Conservation (phyloP, 371 early-diverging fungal species). For the Umbelopsis sp. region DNA sequence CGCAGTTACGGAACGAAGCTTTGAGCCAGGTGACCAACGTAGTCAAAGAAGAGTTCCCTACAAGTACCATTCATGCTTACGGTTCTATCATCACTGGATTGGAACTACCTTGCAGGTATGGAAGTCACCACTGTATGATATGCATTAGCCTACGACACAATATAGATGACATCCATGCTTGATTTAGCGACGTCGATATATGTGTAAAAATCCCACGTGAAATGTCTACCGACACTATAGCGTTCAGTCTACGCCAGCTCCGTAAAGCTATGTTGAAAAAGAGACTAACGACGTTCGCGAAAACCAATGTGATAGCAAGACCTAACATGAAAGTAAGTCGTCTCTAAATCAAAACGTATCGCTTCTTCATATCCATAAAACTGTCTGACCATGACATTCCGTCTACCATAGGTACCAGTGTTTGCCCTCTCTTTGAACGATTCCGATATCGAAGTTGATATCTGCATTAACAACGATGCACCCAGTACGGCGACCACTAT, state of each 20-base stretch:
- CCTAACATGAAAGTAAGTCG: background rate
- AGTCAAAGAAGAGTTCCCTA: background rate
- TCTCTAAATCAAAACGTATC: too few relatives aligned
- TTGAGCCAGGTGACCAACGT: background rate
- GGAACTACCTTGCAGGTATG: constrained; percentile 2
- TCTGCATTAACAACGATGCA: background rate
- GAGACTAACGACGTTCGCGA: background rate
- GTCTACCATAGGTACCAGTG: background rate
- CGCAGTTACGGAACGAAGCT: background rate
- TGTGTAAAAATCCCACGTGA: background rate
- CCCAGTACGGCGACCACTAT: background rate
- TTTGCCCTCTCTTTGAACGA: background rate
- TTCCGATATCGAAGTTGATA: background rate
- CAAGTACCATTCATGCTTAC: background rate
- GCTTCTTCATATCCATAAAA: too few relatives aligned
- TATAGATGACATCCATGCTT: background rate
- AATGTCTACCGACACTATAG: background rate
- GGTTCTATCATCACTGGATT: background rate
- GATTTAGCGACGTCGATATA: background rate
- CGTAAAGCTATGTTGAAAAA: background rate
- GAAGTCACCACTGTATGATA: background rate
- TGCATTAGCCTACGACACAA: too few relatives aligned
- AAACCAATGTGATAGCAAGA: constrained; percentile 1
- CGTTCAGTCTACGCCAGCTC: background rate
- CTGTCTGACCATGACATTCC: background rate